Evolutionary conservation across 2,329 filamentous ascomycete species (phyloP), one percentile per base, ranked within the genome.

Genomic region (Fusarium illudens): DNA sequence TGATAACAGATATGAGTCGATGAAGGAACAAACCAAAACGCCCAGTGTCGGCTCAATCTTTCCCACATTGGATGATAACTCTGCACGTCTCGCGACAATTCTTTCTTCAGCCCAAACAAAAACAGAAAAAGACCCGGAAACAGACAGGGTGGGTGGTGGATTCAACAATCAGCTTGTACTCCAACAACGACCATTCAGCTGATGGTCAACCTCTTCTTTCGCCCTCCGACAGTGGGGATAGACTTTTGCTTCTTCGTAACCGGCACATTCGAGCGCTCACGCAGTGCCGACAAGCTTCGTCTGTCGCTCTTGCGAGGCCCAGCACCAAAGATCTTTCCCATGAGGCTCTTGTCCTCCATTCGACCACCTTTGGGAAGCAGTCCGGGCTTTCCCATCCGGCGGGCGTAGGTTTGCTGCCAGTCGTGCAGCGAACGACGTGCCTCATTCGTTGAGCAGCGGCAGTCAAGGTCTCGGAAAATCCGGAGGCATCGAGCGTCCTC

Each of bases 321-420:
- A 1, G 59, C 60, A 9, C 73, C 68, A 56, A 79, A 76, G 4
- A 79, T 65, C 29, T 73, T 75, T 3, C 68, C 70, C 58, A 78
- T 73, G 6, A 75, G 54, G 6, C 71, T 70, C 34, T 67, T 71
- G 13, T 75, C 71, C 33, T 75, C 68, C 76, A 79, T 76, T 15
- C 65, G 74, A 15, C 73, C 75, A 7, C 80, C 80, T 2, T 70
- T 61, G 0, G 84, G 83, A 0, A 86, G 76, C 6, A 86, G 74
- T 13, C 65, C 67, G 3, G 78, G 74, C n/a, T 79, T 78, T 10
- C 76, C 73, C 44, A 72, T 65, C 4, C 72, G 77, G 8, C 81
- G 79, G 27, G 85, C 84, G 69, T 84, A 88, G 4, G 63, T 65
- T 61, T 83, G 78, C 73, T 86, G 85, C 81, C 84, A 89, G 4